Conservation (phyloP, 1,284 basidiomycete genomes). For the Spongiforma sp. region DNA sequence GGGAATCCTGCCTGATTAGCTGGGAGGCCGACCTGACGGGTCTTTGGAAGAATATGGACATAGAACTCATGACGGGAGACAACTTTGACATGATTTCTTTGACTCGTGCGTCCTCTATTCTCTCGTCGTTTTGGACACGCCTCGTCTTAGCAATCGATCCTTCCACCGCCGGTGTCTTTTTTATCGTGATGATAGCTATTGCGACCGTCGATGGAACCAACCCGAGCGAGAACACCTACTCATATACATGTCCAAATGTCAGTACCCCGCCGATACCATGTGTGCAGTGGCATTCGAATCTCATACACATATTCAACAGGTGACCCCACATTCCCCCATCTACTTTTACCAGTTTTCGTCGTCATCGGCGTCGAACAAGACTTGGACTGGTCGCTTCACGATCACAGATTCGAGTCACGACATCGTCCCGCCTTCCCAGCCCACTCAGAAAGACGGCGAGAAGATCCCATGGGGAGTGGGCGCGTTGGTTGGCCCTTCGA, state of each 20-base stretch:
- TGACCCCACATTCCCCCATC: constrained; percentile 70
- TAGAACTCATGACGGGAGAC: constrained; percentile 81
- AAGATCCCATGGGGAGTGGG: constrained; percentile 76
- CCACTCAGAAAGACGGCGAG: constrained; percentile 57
- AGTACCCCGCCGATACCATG: constrained; percentile 17
- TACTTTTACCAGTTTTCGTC: constrained; percentile 83
- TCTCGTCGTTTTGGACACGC: not conserved
- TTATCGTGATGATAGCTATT: constrained; percentile 40
- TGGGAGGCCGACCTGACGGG: constrained; percentile 64
- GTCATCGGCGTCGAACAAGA: constrained; percentile 44
- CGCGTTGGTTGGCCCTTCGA: constrained; percentile 48
- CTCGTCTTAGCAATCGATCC: too few species aligned
- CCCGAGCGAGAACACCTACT: constrained; percentile 46
- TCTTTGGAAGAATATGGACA: constrained; percentile 67
- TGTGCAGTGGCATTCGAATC: not conserved
- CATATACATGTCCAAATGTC: constrained; percentile 73
- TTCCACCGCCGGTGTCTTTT: not conserved
- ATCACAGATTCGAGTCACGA: constrained; percentile 63
- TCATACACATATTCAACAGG: constrained; percentile 42
- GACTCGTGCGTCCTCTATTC: constrained; percentile 53
- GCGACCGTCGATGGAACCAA: constrained; percentile 65
- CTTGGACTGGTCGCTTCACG: constrained; percentile 85
- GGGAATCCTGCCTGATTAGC: constrained; percentile 53
- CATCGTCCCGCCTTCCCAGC: constrained; percentile 55
- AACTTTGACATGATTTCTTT: constrained; percentile 76